A percentile compares a stretch with the other conserved stretches of the same genome.
These are phyloP conservation scores for Colletotrichum chrysophilum DNA, from an alignment of 2,329 filamentous ascomycete genomes.

Conservation along the genomic window DNA sequence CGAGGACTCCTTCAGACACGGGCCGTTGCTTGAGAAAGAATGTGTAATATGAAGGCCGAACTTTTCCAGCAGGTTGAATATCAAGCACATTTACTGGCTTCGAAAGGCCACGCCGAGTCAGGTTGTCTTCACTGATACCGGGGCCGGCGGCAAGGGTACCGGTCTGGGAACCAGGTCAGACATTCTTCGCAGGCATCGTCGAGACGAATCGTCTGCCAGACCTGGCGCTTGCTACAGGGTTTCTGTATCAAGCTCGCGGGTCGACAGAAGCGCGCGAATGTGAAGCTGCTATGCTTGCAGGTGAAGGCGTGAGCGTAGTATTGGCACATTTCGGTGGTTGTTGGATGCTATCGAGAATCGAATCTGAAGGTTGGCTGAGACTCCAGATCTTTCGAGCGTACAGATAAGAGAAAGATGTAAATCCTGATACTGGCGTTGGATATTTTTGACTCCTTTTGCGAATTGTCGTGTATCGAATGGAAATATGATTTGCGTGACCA, in stretches of 20 bases:
- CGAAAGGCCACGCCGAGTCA: neutral
- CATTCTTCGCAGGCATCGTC: slow-evolving; percentile 41
- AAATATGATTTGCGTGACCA: neutral
- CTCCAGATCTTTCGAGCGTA: neutral
- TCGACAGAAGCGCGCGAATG: slow-evolving; percentile 40
- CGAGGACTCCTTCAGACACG: neutral
- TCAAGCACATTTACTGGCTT: neutral
- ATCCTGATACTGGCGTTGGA: neutral
- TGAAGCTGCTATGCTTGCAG: slow-evolving; percentile 38
- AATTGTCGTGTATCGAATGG: neutral
- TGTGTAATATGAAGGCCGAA: neutral
- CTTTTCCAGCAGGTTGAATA: neutral
- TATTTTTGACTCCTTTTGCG: neutral
- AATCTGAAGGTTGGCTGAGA: neutral
- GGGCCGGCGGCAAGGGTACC: slow-evolving; percentile 21
- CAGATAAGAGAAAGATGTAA: neutral
- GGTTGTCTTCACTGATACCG: slow-evolving; percentile 1
- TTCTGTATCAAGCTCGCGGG: slow-evolving; percentile 40
- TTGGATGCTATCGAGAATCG: neutral
- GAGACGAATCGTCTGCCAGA: slow-evolving; percentile 42
- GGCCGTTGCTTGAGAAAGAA: neutral
- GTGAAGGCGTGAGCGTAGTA: slow-evolving; percentile 42
- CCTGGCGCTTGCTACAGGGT: slow-evolving; percentile 33
- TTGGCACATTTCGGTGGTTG: slow-evolving; percentile 34
- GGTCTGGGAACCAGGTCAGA: slow-evolving; percentile 31